Conservation (phyloP, 2,329 filamentous ascomycete genomes). For the Drechslerella stenobrocha region DNA sequence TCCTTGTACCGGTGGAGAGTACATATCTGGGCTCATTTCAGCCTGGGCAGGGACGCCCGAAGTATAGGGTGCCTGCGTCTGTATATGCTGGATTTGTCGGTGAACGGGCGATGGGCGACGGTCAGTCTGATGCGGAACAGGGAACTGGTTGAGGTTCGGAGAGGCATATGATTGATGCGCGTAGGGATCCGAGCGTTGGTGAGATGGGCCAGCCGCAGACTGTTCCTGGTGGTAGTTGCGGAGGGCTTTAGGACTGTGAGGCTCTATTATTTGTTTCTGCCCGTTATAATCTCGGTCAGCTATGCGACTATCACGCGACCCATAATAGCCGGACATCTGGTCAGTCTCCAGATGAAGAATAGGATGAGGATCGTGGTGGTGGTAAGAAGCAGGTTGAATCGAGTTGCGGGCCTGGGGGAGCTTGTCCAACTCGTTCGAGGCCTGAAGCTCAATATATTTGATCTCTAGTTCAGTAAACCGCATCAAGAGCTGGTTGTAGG, state of each 20-base stretch:
- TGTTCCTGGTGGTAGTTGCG: constrained; percentile 36
- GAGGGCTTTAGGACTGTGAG: constrained; percentile 38
- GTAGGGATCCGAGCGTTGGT: constrained; percentile 7
- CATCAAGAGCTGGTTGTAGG: constrained; percentile 60
- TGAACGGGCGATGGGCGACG: constrained; percentile 42
- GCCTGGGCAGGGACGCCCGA: constrained; percentile 19
- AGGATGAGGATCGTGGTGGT: constrained; percentile 32
- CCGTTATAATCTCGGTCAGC: constrained; percentile 46
- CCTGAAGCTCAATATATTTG: constrained; percentile 55
- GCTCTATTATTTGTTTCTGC: constrained; percentile 50
- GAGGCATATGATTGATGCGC: constrained; percentile 22
- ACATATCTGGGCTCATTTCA: constrained; percentile 40
- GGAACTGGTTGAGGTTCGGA: constrained; percentile 30
- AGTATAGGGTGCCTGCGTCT: constrained; percentile 26
- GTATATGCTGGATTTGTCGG: constrained; percentile 34
- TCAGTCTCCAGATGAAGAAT: constrained; percentile 47
- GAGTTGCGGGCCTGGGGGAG: constrained; percentile 21
- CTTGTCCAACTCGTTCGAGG: constrained; percentile 55
- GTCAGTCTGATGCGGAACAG: constrained; percentile 32
- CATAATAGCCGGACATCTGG: constrained; percentile 17
- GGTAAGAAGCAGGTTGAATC: constrained; percentile 21
- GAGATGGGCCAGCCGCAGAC: constrained; percentile 12
- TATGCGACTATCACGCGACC: constrained; percentile 37
- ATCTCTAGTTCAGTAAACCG: constrained; percentile 61
- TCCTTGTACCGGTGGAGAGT: constrained; percentile 27